Evolutionary conservation across 2,329 filamentous ascomycete species (phyloP).

Genomic region (Hortaea sp.): DNA sequence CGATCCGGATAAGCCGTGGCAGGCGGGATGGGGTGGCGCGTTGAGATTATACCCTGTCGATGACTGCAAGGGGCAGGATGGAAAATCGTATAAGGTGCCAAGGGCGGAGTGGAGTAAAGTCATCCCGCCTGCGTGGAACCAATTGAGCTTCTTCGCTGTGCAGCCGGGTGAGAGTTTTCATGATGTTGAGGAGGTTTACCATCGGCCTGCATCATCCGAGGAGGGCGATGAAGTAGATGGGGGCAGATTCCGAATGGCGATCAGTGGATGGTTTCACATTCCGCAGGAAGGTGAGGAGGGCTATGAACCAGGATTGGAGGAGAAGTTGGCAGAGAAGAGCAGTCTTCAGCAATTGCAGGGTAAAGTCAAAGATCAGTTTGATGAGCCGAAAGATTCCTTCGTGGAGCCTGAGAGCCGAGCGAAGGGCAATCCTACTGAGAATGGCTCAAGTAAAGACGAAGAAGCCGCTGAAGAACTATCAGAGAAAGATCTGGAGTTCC

Average conservation of each 20-base stretch:
- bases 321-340: constrained; percentile 78
- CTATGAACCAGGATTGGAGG: constrained; percentile 77
- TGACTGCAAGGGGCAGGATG: constrained; percentile 51
- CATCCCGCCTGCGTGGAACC: constrained; percentile 93
- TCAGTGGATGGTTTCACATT: constrained; percentile 98
- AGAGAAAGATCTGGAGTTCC: constrained; percentile 74
- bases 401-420: constrained; percentile 25
- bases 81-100: constrained; percentile 67
- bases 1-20: constrained; percentile 84
- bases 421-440: not conserved
- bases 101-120: constrained; percentile 66
- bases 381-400: constrained; percentile 59
- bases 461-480: constrained; percentile 43
- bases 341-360: constrained; percentile 88
- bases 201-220: constrained; percentile 41
- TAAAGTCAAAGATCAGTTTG: constrained; percentile 72
- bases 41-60: constrained; percentile 73
- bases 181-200: constrained; percentile 96
- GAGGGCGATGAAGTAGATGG: constrained; percentile 54
- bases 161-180: constrained; percentile 98
- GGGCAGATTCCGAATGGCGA: constrained; percentile 84
- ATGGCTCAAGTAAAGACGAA: not conserved
- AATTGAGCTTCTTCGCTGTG: constrained; percentile 95
- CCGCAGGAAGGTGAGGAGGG: constrained; percentile 90
- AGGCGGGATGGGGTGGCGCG: constrained; percentile 85